Percentiles rank a stretch among this genome's conserved stretches.
Conservation (phyloP, 352 stramenopile species). For the Pythium sp. region DNA sequence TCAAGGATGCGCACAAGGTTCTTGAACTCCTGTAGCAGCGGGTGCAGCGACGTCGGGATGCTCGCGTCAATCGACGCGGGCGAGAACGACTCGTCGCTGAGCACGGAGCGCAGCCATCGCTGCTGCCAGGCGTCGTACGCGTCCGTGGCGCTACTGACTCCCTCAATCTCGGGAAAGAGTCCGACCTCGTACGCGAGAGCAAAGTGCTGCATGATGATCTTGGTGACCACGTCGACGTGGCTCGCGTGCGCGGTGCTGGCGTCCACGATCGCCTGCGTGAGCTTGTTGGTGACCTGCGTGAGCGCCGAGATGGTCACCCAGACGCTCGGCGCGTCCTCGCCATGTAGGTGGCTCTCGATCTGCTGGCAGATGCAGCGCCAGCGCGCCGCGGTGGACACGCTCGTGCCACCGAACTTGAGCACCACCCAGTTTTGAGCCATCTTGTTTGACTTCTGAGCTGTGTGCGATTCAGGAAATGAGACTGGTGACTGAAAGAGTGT, state of each 20-base stretch:
- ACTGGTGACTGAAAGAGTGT: background rate
- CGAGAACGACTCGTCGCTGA: conserved; percentile 51
- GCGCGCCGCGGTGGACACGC: conserved; percentile 72
- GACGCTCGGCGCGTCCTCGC: conserved; percentile 39
- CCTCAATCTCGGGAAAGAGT: conserved; percentile 41
- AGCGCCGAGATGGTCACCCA: conserved; percentile 89
- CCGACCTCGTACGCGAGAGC: conserved; percentile 65
- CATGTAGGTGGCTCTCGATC: conserved; percentile 53
- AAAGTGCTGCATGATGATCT: conserved; percentile 72
- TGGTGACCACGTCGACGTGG: conserved; percentile 43
- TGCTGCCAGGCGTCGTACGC: conserved; percentile 54
- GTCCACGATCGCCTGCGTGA: conserved; percentile 55
- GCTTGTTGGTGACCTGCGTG: conserved; percentile 86
- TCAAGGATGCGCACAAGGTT: conserved; percentile 82
- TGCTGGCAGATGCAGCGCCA: conserved; percentile 82
- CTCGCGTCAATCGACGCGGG: conserved; percentile 36
- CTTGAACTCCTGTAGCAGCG: conserved; percentile 74
- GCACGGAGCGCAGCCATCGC: conserved; percentile 55
- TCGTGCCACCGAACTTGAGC: conserved; percentile 89
- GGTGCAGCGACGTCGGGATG: conserved; percentile 48
- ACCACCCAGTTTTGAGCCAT: conserved; percentile 61
- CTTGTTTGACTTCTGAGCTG: background rate
- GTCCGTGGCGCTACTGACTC: conserved; percentile 34
- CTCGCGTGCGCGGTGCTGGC: conserved; percentile 34
- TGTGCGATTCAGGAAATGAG: conserved; percentile 1